A percentile compares a stretch with the other conserved stretches of the same genome.
Conservation (phyloP, 306 rosid species). For the Cicer bijugum region DNA sequence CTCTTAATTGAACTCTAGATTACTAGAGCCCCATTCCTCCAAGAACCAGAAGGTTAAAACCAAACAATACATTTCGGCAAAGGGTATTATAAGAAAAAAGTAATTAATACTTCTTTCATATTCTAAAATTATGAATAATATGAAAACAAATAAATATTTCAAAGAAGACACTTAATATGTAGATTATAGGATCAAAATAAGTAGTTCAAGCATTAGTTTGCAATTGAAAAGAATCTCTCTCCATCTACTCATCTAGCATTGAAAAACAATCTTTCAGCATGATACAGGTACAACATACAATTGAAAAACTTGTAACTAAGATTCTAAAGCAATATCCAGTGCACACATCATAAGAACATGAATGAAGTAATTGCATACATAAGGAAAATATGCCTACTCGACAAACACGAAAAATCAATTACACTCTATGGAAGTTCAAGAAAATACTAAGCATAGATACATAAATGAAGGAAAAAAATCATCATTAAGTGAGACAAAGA, state of each 20-base stretch:
- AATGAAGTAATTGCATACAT: background rate
- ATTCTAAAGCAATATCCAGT: background rate
- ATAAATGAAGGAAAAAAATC: background rate
- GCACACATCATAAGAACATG: background rate
- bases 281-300: background rate
- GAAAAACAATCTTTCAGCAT: background rate
- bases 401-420: conserved; percentile 20
- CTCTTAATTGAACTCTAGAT: too few relatives aligned
- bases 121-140: too few relatives aligned
- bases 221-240: conserved; percentile 2
- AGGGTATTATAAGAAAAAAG: too few relatives aligned
- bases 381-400: background rate
- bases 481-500: conserved; percentile 6
- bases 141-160: too few relatives aligned
- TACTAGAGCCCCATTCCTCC: too few relatives aligned
- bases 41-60: too few relatives aligned
- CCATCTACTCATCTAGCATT: background rate
- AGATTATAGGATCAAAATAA: background rate
- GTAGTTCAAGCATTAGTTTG: conserved; percentile 18
- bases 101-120: too few relatives aligned
- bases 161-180: too few relatives aligned
- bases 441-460: background rate
- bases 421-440: background rate
- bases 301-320: background rate
- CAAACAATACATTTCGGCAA: too few relatives aligned